Evolutionary conservation across 805 yeast species (phyloP), one percentile per base, ranked within the genome.

Genomic region (Dipodascus albidus): DNA sequence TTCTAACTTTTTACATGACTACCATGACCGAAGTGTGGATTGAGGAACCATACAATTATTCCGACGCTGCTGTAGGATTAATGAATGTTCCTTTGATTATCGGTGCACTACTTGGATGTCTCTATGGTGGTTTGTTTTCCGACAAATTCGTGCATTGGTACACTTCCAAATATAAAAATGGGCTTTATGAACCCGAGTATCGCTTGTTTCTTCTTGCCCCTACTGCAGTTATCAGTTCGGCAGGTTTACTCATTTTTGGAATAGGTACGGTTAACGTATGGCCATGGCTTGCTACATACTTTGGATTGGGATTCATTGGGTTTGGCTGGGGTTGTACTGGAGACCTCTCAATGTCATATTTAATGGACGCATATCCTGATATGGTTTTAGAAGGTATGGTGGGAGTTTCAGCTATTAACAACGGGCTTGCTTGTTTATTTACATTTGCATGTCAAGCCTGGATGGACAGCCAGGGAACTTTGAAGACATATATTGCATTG

Each of bases 1-100:
- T 83, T 62, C 73, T 85, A 58, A 79, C 90, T 0, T 85, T 85
- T 60, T 85, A 84, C 65, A 66, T 85, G 57, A 84, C 90, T 1
- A 78, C 86, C 9, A 86, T 83, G 63, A 89, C 84, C 55, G 81
- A 81, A 53, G 70, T 73, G 58, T 85, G 80, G 69, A 79, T 80
- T 52, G 82, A 75, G 54, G 74, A 75, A 0, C 91, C 93, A 9
- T 85, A 79, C 74, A 77, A 77, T 65, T 83, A 82, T 62, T 72
- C 81, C 15, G 75, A 81, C 59, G 74, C 77, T 3, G 85, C 82
- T 38, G 87, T 85, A 23, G 89, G 88, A 0, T 62, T 85, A 47
- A 83, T 85, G 89, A 84, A 85, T 60, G 73, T 85, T 21, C 89
- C 91, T 0, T 73, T 81, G 1, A 72, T 79, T 55, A 65, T 74